Evolutionary conservation across 306 rosid genomes (phyloP).

Genomic region (Carpinus fangiana): DNA sequence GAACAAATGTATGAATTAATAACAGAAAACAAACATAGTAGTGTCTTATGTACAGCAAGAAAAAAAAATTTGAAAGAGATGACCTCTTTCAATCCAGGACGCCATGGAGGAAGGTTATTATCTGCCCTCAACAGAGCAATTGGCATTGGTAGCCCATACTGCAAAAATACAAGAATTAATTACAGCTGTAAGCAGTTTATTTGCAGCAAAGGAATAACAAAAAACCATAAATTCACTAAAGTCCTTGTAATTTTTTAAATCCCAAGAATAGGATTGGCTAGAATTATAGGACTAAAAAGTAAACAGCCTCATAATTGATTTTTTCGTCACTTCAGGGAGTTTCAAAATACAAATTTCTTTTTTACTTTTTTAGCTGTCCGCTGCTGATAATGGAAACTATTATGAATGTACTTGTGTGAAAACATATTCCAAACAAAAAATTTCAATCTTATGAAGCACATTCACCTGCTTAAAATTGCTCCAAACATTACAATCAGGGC

Average conservation of each 20-base stretch:
- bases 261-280: neutral
- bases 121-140: constrained; percentile 86
- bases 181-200: neutral
- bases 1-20: neutral
- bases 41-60: neutral
- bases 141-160: constrained; percentile 87
- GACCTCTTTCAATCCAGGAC: constrained; percentile 87
- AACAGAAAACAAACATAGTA: neutral
- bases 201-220: neutral
- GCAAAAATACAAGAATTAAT: constrained; percentile 42
- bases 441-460: constrained; percentile 13
- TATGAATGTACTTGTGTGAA: neutral
- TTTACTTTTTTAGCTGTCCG: neutral
- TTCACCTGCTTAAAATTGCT: constrained; percentile 97
- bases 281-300: neutral
- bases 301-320: neutral
- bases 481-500: constrained; percentile 96
- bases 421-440: constrained; percentile 17
- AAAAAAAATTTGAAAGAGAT: neutral
- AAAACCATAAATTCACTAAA: neutral
- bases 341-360: neutral
- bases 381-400: neutral
- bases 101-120: constrained; percentile 98
- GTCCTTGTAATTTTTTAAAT: neutral
- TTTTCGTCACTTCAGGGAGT: neutral